Evolutionary conservation across 768 basidiomycete species (phyloP), one percentile per base, ranked within the genome.

Genomic region (Phylloporus sp.): DNA sequence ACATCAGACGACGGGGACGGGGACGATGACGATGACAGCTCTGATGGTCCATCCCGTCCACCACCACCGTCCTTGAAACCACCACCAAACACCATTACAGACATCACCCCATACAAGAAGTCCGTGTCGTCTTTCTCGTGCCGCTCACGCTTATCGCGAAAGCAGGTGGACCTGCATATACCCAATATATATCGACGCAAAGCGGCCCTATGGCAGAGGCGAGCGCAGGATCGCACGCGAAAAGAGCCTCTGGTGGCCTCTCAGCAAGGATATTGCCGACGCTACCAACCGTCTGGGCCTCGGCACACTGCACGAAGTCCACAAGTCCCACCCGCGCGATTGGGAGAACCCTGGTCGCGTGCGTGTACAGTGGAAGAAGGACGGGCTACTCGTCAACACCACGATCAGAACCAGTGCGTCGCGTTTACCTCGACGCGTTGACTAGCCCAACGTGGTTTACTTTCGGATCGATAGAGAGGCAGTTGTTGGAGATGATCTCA

Each of bases 341-440:
- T 99, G 95, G 95, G 94, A 89, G 61, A 99, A 99, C 64, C 95
- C 95, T 0, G 95, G 95, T 9, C 79, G 95, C 21, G 90, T 99
- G 49, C 81, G 91, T 53, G 88, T 98, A 20, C 88, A 88, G 60
- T 90, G 86, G 86, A 91, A 88, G 76, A 85, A 84, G 64, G 84
- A 90, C 49, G 88, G 77, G 0, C 59, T 66, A 28, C 72, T 85
- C 9, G 67, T 86, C 49, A 85, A 90, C 58, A 71, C 77, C 3
- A 60, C 64, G n/a, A 82, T 91, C 59, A 82, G 78, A 69, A 85
- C 82, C 26, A 91, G 89, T 91, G 62, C 56, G 84, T 76, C 27
- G 33, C 27, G 18, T 31, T 34, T 26, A 28, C 38, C 57, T 22
- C 4, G 17, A 6, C 11, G 6, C 14, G 32, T 15, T 22, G 39